phyloP scores from a whole-genome alignment of 2,329 filamentous ascomycete species.

The Cladosporium sp. region DNA sequence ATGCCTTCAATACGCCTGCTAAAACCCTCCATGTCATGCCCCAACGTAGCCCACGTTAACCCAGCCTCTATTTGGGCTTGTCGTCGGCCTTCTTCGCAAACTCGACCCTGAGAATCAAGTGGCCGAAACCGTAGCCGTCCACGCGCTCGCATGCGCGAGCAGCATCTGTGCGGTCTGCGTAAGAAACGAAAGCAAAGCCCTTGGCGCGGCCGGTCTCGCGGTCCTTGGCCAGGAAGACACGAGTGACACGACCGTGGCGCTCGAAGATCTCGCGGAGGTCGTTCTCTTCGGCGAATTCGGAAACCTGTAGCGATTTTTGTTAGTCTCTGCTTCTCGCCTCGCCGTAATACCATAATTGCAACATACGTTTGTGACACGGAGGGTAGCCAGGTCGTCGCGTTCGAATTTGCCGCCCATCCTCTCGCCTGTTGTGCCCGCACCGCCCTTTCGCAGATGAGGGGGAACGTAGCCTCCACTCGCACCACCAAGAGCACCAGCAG shows the following conservation, averaged over 20 bases:
- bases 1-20: slow-evolving; percentile 17
- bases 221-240: slow-evolving; percentile 98
- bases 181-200: slow-evolving; percentile 99
- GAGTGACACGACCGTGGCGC: slow-evolving; percentile 91
- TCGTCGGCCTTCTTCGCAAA: slow-evolving; percentile 67
- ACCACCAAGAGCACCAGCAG: slow-evolving; percentile 57
- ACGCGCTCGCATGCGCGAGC: slow-evolving; percentile 94
- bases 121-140: slow-evolving; percentile 90
- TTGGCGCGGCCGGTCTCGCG: slow-evolving; percentile 94
- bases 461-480: slow-evolving; percentile 89
- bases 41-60: slow-evolving; percentile 8
- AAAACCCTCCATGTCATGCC: slow-evolving; percentile 16
- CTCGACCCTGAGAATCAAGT: slow-evolving; percentile 83
- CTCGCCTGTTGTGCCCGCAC: slow-evolving; percentile 68
- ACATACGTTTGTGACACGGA: slow-evolving; percentile 96
- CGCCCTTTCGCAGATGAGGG: slow-evolving; percentile 80
- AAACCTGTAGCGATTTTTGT: slow-evolving; percentile 62
- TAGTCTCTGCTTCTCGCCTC: slow-evolving; percentile 27
- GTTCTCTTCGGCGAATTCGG: slow-evolving; percentile 93
- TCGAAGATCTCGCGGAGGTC: slow-evolving; percentile 98
- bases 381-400: slow-evolving; percentile 91
- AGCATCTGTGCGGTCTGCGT: slow-evolving; percentile 85
- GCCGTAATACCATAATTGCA: slow-evolving; percentile 10
- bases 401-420: slow-evolving; percentile 93
- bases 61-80: slow-evolving; percentile 16